Conservation (phyloP, 1,284 basidiomycete genomes). For the Kalmanozyma brasiliensis region DNA sequence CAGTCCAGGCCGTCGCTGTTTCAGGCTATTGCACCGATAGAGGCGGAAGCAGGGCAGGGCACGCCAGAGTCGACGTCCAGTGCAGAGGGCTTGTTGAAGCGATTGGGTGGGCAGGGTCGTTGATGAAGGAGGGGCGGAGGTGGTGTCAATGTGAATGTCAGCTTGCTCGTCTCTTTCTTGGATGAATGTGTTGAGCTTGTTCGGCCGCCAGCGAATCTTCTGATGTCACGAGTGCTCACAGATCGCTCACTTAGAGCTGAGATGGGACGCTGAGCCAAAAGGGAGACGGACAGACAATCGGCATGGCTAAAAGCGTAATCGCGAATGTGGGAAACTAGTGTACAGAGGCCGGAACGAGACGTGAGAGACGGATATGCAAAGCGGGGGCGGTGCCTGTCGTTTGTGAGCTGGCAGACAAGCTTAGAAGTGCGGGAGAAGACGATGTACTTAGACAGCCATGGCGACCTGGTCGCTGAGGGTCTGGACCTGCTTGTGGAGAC, state of each 20-base stretch:
- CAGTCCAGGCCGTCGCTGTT: conserved; percentile 33
- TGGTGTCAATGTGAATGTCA: no score
- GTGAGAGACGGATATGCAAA: conserved; percentile 2
- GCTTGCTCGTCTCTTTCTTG: no score
- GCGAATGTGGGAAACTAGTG: conserved; percentile 8
- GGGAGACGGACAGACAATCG: background rate
- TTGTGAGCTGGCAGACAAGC: no score
- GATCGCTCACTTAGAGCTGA: no score
- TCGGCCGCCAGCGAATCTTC: no score
- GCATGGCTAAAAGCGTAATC: background rate
- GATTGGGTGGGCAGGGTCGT: conserved; percentile 22
- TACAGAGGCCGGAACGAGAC: conserved; percentile 9
- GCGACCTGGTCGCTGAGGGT: conserved; percentile 43
- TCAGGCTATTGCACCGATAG: conserved; percentile 28
- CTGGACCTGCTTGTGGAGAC: conserved; percentile 79
- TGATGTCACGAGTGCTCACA: no score
- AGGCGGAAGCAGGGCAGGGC: conserved; percentile 4
- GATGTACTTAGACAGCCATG: conserved; percentile 24
- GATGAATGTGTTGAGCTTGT: no score
- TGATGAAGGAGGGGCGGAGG: no score
- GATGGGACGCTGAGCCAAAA: conserved; percentile 3
- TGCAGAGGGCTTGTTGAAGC: conserved; percentile 39
- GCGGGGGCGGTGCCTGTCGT: background rate
- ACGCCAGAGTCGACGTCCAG: conserved; percentile 31
- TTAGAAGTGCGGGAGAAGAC: no score